Evolutionary conservation across 179 eudicot genomes (phyloP).

Genomic region (Silene noctiflora): DNA sequence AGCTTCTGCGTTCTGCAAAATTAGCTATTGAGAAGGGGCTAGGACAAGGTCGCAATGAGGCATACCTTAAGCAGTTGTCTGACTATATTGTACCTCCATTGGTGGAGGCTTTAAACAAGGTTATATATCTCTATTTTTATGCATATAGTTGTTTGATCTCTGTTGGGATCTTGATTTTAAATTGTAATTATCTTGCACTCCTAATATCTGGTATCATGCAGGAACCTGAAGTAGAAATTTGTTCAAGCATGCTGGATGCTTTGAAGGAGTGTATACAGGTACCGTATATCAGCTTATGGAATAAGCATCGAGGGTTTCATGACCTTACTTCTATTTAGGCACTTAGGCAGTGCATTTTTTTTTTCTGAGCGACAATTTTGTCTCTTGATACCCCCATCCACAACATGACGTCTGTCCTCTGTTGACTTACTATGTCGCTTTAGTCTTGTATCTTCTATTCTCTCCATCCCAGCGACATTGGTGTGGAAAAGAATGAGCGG

Average conservation of each 20-base stretch:
- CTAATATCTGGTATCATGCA: constrained; percentile 30
- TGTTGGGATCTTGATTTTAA: not conserved
- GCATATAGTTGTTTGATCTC: constrained; percentile 1
- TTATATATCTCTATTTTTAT: constrained; percentile 23
- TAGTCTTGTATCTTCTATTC: not conserved
- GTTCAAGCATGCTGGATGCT: constrained; percentile 91
- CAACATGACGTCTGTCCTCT: not conserved
- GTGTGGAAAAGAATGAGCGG: not conserved
- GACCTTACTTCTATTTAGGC: not conserved
- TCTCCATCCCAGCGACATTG: not conserved
- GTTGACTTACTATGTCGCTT: not conserved
- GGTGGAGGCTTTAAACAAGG: constrained; percentile 98
- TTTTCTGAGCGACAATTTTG: not conserved
- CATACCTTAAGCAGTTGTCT: constrained; percentile 91
- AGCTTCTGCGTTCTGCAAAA: constrained; percentile 85
- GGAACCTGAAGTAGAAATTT: constrained; percentile 99
- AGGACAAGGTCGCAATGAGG: constrained; percentile 86
- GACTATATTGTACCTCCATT: constrained; percentile 86
- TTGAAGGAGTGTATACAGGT: constrained; percentile 97
- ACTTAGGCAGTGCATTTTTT: not conserved
- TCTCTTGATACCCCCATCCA: not conserved
- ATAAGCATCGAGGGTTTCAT: not conserved
- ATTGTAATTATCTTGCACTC: not conserved
- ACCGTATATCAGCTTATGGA: not conserved
- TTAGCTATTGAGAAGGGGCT: constrained; percentile 92